Percentiles rank a stretch among this genome's conserved stretches.
Evolutionary conservation across 352 stramenopile genomes (phyloP).

Genomic region (Phytophthora sansomeana): DNA sequence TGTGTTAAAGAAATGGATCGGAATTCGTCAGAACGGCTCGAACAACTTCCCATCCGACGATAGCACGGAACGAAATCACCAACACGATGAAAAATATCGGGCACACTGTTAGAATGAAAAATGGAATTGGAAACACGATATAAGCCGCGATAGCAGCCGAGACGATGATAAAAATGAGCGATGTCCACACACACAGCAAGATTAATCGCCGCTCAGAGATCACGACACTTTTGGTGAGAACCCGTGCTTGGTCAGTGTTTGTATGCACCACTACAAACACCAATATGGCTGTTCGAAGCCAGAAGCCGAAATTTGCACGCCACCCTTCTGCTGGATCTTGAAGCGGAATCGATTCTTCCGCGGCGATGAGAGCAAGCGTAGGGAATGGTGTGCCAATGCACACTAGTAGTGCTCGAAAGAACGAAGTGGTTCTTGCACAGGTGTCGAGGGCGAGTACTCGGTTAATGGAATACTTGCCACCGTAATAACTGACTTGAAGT

Average conservation of each 20-base stretch:
- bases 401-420: slow-evolving; percentile 1
- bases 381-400: slow-evolving; percentile 8
- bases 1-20: slow-evolving; percentile 9
- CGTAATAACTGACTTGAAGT: slow-evolving; percentile 13
- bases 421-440: slow-evolving; percentile 1
- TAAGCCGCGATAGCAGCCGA: background rate
- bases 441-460: slow-evolving; percentile 13
- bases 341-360: slow-evolving; percentile 17
- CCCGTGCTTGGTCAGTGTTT: slow-evolving; percentile 3
- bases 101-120: slow-evolving; percentile 4
- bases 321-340: slow-evolving; percentile 15
- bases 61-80: slow-evolving; percentile 5
- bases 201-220: background rate
- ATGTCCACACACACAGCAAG: background rate
- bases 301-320: slow-evolving; percentile 19
- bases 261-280: slow-evolving; percentile 1
- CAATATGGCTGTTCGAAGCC: slow-evolving; percentile 13
- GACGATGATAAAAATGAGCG: background rate
- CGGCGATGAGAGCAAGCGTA: background rate
- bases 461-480: slow-evolving; percentile 16
- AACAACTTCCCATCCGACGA: slow-evolving; percentile 1
- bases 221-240: slow-evolving; percentile 1
- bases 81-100: slow-evolving; percentile 14
- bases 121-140: slow-evolving; percentile 18
- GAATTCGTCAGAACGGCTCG: slow-evolving; percentile 4